Evolutionary conservation across 371 early-diverging fungal species (phyloP).

Genomic region (Mortierella sp.): DNA sequence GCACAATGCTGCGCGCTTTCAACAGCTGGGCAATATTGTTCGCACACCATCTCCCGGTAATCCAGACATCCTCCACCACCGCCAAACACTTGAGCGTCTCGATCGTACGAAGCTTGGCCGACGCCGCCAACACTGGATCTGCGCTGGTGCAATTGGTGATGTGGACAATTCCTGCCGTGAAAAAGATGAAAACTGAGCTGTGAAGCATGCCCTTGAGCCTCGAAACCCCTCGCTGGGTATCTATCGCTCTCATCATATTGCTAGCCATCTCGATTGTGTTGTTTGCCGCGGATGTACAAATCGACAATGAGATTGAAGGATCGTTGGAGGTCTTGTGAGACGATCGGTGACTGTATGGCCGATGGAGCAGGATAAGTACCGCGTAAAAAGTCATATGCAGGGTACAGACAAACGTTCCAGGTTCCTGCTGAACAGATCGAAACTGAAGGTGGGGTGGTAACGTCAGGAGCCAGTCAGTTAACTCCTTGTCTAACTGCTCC

Average conservation of each 20-base stretch:
- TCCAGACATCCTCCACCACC: constrained; percentile 52
- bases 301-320: constrained; percentile 61
- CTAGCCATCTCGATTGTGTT: constrained; percentile 65
- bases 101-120: constrained; percentile 45
- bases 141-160: constrained; percentile 56
- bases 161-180: constrained; percentile 53
- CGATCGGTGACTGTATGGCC: constrained; percentile 64
- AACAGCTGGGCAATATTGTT: constrained; percentile 38
- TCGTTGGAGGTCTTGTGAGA: constrained; percentile 32
- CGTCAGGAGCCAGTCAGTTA: constrained; percentile 56
- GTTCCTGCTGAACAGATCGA: constrained; percentile 53
- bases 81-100: constrained; percentile 45
- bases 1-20: constrained; percentile 43
- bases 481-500: constrained; percentile 54
- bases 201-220: constrained; percentile 64
- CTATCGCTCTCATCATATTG: constrained; percentile 58
- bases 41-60: constrained; percentile 30
- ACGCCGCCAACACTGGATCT: constrained; percentile 46
- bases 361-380: constrained; percentile 66
- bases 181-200: constrained; percentile 60
- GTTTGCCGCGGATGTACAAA: constrained; percentile 74
- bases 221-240: constrained; percentile 37
- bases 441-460: constrained; percentile 54
- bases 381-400: constrained; percentile 69
- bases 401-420: constrained; percentile 59